A percentile compares a stretch with the other conserved stretches of the same genome.
phyloP scores from a whole-genome alignment of 768 basidiomycete species.

The Boletus vermiculosoides region DNA sequence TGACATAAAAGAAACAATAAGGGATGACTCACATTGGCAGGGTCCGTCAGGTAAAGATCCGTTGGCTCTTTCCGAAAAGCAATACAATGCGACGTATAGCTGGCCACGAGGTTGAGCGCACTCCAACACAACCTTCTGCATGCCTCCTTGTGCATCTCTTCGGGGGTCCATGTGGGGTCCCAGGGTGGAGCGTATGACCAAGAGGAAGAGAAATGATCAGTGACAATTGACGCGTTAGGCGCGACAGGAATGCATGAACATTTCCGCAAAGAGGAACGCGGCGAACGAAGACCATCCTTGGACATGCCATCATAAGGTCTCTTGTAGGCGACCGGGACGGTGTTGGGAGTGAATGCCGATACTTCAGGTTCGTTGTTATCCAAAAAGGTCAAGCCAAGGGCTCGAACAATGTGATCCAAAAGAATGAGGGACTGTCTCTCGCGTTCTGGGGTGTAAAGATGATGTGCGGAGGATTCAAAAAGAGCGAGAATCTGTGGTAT shows the following conservation, averaged over 20 bases:
- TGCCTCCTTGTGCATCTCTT: constrained; percentile 64
- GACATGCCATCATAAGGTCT: constrained; percentile 29
- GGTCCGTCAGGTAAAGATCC: constrained; percentile 58
- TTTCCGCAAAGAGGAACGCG: constrained; percentile 31
- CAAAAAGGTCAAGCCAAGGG: constrained; percentile 50
- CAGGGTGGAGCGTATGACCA: constrained; percentile 59
- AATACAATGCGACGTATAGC: constrained; percentile 66
- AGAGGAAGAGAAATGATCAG: constrained; percentile 38
- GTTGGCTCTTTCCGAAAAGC: constrained; percentile 60
- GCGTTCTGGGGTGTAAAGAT: constrained; percentile 56
- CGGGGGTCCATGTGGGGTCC: constrained; percentile 55
- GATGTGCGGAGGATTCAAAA: constrained; percentile 75
- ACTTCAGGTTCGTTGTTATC: constrained; percentile 58
- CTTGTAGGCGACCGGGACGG: constrained; percentile 49
- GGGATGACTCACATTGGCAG: constrained; percentile 55
- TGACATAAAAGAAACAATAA: constrained; percentile 4
- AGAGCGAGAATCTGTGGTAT: constrained; percentile 64
- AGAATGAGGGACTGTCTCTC: constrained; percentile 51
- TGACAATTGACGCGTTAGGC: constrained; percentile 31
- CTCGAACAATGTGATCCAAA: constrained; percentile 65
- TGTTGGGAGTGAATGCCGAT: constrained; percentile 46
- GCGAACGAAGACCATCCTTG: constrained; percentile 29
- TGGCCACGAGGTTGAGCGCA: constrained; percentile 64
- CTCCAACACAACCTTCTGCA: constrained; percentile 77
- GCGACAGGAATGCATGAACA: constrained; percentile 49